Percentiles rank a stretch among this genome's conserved stretches.
Evolutionary conservation across 2,329 filamentous ascomycete genomes (phyloP).

Genomic region (Arachnopeziza araneosa): DNA sequence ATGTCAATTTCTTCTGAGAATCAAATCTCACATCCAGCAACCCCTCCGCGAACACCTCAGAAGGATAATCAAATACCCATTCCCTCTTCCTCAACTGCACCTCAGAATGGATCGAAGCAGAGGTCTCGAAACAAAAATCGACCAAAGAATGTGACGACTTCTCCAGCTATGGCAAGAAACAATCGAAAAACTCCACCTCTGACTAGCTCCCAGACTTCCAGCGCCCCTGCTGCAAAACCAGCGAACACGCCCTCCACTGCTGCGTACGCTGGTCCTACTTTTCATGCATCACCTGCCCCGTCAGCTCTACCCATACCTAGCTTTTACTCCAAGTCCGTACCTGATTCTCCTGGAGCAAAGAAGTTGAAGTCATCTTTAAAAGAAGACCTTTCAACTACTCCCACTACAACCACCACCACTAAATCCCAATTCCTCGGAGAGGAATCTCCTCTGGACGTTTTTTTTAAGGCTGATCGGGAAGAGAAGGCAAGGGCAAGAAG

Average conservation of each 20-base stretch:
- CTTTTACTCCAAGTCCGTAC: constrained; percentile 73
- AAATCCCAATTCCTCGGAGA: constrained; percentile 46
- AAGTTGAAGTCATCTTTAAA: not conserved
- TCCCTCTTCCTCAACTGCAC: constrained; percentile 15
- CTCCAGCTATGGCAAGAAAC: constrained; percentile 23
- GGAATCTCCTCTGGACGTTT: constrained; percentile 79
- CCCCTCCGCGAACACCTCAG: constrained; percentile 31
- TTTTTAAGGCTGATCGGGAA: constrained; percentile 82
- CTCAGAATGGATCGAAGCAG: constrained; percentile 27
- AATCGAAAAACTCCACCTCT: constrained; percentile 25
- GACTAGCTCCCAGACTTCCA: constrained; percentile 20
- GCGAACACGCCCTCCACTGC: constrained; percentile 36
- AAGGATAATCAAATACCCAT: constrained; percentile 16
- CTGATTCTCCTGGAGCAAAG: constrained; percentile 48
- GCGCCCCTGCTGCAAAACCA: constrained; percentile 34
- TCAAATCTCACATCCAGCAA: constrained; percentile 20
- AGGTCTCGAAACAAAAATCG: constrained; percentile 28
- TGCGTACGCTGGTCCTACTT: constrained; percentile 82
- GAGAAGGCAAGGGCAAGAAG: constrained; percentile 61
- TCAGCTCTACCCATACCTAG: constrained; percentile 86
- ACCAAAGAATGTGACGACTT: constrained; percentile 28
- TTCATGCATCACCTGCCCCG: constrained; percentile 89
- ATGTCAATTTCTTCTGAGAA: not conserved
- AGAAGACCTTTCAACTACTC: constrained; percentile 31
- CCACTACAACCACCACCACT: constrained; percentile 41